Base-by-base conservation (phyloP, 164 flowering plant genomes). In the Vitis rupestris region DNA sequence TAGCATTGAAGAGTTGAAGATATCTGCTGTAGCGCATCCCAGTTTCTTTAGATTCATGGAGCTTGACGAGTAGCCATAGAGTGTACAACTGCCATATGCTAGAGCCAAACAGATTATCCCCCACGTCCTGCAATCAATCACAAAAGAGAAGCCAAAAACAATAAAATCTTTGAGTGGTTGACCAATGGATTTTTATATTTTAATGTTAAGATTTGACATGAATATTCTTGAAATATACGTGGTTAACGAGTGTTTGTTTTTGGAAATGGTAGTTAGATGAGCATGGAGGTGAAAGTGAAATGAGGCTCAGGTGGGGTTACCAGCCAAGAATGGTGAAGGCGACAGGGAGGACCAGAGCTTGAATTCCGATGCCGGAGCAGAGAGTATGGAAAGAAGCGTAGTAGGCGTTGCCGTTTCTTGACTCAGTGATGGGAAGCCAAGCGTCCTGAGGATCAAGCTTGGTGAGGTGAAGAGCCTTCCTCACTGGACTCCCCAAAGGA, bases 311-410 rank as follows among this genome's bases (percentile, higher is more conserved):
- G 51, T 7, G 44, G 23, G 14, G 56, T 64, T 57, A 75, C 76
- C 82, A 75, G 62, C 82, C 82, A 50, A 79, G 82, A 30, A 52
- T 23, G 5, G 82, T 72, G 71, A 79, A 79, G 58, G 82, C 76
- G 49, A 73, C 71, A 30, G 79, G 82, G 10, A 75, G 76, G 1
- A 79, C 70, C 47, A 79, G 79, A 11, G 76, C 79, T 37, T 75
- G 82, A 10, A 72, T 47, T 11, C 82, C 79, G 19, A 79, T 69
- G 44, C 82, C 82, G 13, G 79, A 72, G 57, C 79, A 75, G 0
- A 75, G 57, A 9, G 76, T 66, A 60, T 75, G 79, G 64, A 72
- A 75, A 23, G 82, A 76, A 19, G 79, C 76, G 59, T 72, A 75
- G 66, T 62, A 72, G 3, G 70, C 50, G 70, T 79, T 72, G 1